Evolutionary conservation across 202 grass and related monocot species (phyloP), one percentile per base, ranked within the genome.

Genomic region (Panicum hallii): DNA sequence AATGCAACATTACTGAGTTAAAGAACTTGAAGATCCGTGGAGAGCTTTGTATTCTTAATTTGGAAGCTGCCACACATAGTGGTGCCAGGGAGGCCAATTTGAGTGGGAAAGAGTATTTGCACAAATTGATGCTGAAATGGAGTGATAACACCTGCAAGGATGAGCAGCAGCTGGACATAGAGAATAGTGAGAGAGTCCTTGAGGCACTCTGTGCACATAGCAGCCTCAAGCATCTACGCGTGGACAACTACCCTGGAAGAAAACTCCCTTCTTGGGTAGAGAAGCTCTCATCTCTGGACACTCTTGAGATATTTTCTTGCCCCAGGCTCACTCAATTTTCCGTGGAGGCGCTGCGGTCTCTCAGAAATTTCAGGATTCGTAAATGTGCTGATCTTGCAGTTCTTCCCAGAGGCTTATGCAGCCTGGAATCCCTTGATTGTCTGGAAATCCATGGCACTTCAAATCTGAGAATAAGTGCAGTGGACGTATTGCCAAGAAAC

Each of bases 1-100:
- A 61, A 14, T 91, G 88, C 70, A 87, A 91, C 71, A 46, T 91
- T 41, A 41, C n/a, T 20, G 87, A 91, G 58, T 32, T 94, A 16
- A 79, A 71, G 28, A 70, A 87, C 41, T 85, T 94, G 79, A 80
- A 89, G 34, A 82, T 91, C 28, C 79, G 63, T 14, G 92, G 92
- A 87, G 92, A 94, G 26, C 87, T 94, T 83, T 91, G 89, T 70
- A 79, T 94, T 46, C 81, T 85, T 36, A 94, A 89, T 43, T 49
- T 94, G 47, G 92, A 94, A 61, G 86, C 70, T 1, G 61, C 88
- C 15, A 48, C 26, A 6, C 8, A 20, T 36, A 36, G 23, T 47
- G 67, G 83, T 73, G 84, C 74, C 4, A 7, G 10, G 44, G 81
- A 71, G 5, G 87, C 84, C 12, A 83, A 83, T 74, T 83, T 94